Percentiles rank a stretch among this genome's conserved stretches.
Conservation (phyloP, 805 yeast genomes). For the Teunomyces tritomae region DNA sequence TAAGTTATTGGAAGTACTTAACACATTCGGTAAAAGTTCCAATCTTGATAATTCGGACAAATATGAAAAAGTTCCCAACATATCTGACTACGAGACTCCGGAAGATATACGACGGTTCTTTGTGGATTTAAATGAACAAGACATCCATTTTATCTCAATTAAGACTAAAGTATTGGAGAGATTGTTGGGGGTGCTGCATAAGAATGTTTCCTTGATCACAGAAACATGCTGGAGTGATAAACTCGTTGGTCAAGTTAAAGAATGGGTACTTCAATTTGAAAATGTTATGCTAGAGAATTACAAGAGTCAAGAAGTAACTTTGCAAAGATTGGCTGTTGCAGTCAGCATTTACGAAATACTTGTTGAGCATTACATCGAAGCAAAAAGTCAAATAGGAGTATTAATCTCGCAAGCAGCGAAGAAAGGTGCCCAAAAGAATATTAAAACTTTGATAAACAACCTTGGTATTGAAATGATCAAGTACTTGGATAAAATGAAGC, state of each 20-base stretch:
- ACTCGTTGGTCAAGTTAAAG: conserved; percentile 31
- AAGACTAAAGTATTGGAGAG: conserved; percentile 24
- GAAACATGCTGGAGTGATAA: conserved; percentile 39
- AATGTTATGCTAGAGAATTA: conserved; percentile 12
- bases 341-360: conserved; percentile 47
- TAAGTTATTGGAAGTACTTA: conserved; percentile 35
- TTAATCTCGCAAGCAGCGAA: conserved; percentile 17
- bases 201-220: conserved; percentile 25
- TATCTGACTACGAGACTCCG: conserved; percentile 5
- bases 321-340: conserved; percentile 20
- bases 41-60: not conserved
- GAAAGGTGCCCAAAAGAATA: conserved; percentile 18
- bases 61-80: conserved; percentile 3
- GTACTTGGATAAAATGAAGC: conserved; percentile 40
- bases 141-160: conserved; percentile 18
- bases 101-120: conserved; percentile 14
- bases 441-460: conserved; percentile 29
- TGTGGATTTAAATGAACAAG: conserved; percentile 6
- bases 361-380: conserved; percentile 39
- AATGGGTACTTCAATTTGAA: conserved; percentile 36
- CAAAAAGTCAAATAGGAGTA: conserved; percentile 24
- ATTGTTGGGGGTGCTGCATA: conserved; percentile 17
- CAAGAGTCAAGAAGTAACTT: not conserved
- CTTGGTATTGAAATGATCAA: conserved; percentile 36
- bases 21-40: conserved; percentile 24